phyloP scores from a whole-genome alignment of 192 early-diverging fungal genomes.

The Bifiguratus adelaidae region DNA sequence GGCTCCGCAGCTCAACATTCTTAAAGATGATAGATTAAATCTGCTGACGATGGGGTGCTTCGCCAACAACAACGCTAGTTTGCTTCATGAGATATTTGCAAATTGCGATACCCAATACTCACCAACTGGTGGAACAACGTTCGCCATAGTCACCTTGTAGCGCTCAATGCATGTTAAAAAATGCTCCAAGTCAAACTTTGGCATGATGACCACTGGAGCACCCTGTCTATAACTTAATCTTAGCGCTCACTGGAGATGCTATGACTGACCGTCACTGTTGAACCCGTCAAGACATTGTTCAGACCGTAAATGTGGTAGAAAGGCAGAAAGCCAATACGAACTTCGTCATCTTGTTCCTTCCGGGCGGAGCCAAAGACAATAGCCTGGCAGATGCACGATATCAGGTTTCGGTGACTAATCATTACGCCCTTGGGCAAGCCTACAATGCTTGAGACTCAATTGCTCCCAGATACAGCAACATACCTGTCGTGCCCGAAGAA shows the following conservation, averaged over 20 bases:
- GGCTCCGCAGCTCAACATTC: slow-evolving; percentile 60
- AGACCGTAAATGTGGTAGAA: slow-evolving; percentile 70
- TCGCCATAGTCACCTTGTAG: slow-evolving; percentile 50
- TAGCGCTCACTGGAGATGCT: slow-evolving; percentile 3
- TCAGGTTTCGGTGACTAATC: slow-evolving; percentile 72
- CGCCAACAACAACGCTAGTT: slow-evolving; percentile 53
- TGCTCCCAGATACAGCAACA: too few species aligned
- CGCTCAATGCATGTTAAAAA: slow-evolving; percentile 56
- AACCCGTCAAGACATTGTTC: slow-evolving; percentile 31
- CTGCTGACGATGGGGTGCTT: slow-evolving; percentile 65
- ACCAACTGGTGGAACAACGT: slow-evolving; percentile 20
- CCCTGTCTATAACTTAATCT: slow-evolving; percentile 37
- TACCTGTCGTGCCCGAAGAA: slow-evolving; percentile 50
- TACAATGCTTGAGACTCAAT: too few species aligned
- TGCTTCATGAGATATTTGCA: slow-evolving; percentile 4
- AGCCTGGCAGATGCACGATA: slow-evolving; percentile 62
- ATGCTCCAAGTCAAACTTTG: slow-evolving; percentile 57
- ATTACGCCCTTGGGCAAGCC: slow-evolving; percentile 77
- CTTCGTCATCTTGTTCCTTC: slow-evolving; percentile 9
- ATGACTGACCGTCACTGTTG: too few species aligned
- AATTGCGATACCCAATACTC: neutral
- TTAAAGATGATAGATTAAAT: slow-evolving; percentile 57
- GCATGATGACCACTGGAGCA: slow-evolving; percentile 55
- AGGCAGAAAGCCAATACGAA: slow-evolving; percentile 49
- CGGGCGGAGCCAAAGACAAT: too few species aligned